Base-by-base conservation (phyloP, 2,329 filamentous ascomycete genomes). In the Pyrenophora tritici-repentis region DNA sequence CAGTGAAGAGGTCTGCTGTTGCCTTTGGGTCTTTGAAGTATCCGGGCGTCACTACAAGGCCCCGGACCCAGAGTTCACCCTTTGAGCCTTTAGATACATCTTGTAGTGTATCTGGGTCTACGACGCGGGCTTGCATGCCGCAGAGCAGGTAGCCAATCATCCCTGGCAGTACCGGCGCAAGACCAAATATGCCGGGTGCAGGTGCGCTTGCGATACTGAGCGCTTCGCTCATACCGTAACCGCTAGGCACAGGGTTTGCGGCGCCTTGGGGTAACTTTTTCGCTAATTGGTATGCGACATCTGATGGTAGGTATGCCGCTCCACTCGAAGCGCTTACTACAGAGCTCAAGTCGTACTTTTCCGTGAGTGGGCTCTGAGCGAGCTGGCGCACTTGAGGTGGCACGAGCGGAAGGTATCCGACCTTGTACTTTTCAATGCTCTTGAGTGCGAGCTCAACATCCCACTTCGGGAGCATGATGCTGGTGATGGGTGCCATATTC, bases 191-290 rank as follows among this genome's bases (percentile, higher is more conserved):
- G 0, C 65, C 67, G 3, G 59, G 55, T 18, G 57, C 44, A 2
- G 61, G 41, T 8, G 66, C 65, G 13, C 48, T 54, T 4, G 66
- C 65, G 24, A 69, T 70, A 35, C 59, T 62, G 3, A 66, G 63
- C 12, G 67, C 67, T 46, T 70, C 67, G 32, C 61, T 65, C 6
- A 69, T 56, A 1, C 67, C 67, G 37, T 70, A 69, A 4, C 65
- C 66, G 29, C 55, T 61, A 1, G 65, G 63, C 12, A 69, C 62
- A 1, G 66, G 66, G 24, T 46, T 51, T 2, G 34, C 58, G 4
- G 49, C 60, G 1, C 65, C 63, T 35, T 67, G 63, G 0, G 64
- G 66, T 10, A 70, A 55, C 38, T 67, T 67, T 37, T 58, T 58
- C 3, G 63, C 66, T 2, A 70, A 56, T 38, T 66, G 55, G 22